Percentiles rank a stretch among this genome's conserved stretches.
Evolutionary conservation across 2,329 filamentous ascomycete species (phyloP).

Genomic region (Magnaporthiopsis incrustans): DNA sequence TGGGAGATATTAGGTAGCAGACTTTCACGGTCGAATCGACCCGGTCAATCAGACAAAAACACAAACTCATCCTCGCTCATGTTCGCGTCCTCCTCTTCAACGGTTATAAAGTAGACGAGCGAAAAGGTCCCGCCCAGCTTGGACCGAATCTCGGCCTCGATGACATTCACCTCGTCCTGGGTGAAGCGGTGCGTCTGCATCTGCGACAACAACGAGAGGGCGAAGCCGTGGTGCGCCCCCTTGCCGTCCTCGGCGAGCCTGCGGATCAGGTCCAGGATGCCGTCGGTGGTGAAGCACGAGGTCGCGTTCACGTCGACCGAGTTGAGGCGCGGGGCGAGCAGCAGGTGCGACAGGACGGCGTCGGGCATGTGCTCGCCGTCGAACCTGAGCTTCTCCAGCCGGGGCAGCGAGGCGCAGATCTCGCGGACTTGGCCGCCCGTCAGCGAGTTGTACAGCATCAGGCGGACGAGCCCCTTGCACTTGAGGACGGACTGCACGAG

Average conservation of each 20-base stretch:
- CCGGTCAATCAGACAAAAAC: no score
- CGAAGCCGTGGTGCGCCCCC: slow-evolving; percentile 21
- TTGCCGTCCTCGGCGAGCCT: slow-evolving; percentile 20
- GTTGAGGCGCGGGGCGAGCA: slow-evolving; percentile 36
- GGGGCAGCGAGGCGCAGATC: slow-evolving; percentile 34
- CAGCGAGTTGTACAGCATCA: slow-evolving; percentile 46
- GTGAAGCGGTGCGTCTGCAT: slow-evolving; percentile 18
- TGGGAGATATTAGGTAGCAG: no score
- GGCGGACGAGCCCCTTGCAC: slow-evolving; percentile 40
- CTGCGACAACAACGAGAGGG: slow-evolving; percentile 23
- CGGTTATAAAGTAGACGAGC: slow-evolving; percentile 19
- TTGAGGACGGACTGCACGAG: slow-evolving; percentile 33
- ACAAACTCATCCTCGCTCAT: slow-evolving; percentile 15
- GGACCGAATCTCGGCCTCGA: slow-evolving; percentile 18
- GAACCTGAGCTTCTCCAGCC: slow-evolving; percentile 49
- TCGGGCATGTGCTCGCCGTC: slow-evolving; percentile 46
- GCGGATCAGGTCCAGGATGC: slow-evolving; percentile 35
- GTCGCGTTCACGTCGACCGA: slow-evolving; percentile 44
- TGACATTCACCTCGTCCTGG: slow-evolving; percentile 16
- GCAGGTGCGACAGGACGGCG: slow-evolving; percentile 28
- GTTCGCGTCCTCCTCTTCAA: slow-evolving; percentile 24
- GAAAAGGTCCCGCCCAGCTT: slow-evolving; percentile 24
- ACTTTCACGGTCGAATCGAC: no score
- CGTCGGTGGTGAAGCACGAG: slow-evolving; percentile 44
- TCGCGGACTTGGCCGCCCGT: slow-evolving; percentile 37